Conservation (phyloP, 2,329 filamentous ascomycete genomes). For the Fusarium sp. region DNA sequence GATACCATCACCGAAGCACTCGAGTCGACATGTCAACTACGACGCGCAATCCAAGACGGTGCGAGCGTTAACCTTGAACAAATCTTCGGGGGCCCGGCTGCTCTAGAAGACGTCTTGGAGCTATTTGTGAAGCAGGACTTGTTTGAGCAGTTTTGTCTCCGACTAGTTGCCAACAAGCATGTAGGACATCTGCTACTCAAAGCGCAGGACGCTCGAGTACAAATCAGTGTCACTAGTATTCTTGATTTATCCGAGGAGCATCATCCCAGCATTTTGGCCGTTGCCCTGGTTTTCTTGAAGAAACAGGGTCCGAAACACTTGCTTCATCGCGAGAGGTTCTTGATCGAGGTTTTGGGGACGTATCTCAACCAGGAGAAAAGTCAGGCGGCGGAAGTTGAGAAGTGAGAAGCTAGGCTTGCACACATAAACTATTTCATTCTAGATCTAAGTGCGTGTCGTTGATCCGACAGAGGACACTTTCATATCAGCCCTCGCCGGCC, state of each 20-base stretch:
- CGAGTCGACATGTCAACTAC: conserved; percentile 20
- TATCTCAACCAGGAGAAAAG: conserved; percentile 2
- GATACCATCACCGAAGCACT: conserved; percentile 9
- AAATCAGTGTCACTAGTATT: not conserved
- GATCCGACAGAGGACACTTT: not conserved
- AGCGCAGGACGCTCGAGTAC: not conserved
- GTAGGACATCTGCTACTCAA: not conserved
- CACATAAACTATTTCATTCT: not conserved
- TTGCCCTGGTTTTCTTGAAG: conserved; percentile 10
- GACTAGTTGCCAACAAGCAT: conserved; percentile 3
- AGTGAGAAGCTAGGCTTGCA: not conserved
- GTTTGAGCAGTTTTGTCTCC: conserved; percentile 29
- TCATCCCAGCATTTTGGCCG: not conserved
- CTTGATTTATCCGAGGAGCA: conserved; percentile 3
- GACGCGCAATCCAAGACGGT: conserved; percentile 4
- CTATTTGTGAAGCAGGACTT: conserved; percentile 30
- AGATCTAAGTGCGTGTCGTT: not conserved
- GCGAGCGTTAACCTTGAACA: not conserved
- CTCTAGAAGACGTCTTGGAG: conserved; percentile 4
- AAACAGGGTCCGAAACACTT: conserved; percentile 14
- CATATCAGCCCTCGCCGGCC: not conserved
- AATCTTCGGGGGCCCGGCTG: not conserved
- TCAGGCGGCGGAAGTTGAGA: not conserved
- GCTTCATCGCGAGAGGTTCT: conserved; percentile 28
- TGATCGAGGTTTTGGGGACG: conserved; percentile 29